Base-by-base conservation (phyloP, 2,329 filamentous ascomycete genomes). In the Cladophialophora bantiana region DNA sequence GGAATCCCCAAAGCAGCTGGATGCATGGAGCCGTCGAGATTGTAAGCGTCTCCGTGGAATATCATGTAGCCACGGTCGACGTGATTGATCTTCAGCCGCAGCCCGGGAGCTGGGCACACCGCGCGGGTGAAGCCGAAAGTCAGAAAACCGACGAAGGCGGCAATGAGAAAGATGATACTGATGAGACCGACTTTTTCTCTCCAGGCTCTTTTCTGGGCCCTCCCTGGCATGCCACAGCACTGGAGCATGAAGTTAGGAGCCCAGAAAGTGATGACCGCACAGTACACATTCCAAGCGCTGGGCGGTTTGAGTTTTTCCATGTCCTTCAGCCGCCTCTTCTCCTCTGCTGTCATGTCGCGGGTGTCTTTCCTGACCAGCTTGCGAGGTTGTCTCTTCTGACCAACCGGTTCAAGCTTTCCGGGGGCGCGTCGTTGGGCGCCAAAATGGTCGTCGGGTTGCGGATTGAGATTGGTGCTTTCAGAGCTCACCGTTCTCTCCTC, bases 171-270 rank as follows among this genome's bases (percentile, higher is more conserved):
- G 76, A 99, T 99, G 76, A 99, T 89, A 80, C 94, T 97, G 81
- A 97, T 92, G 66, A 99, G 82, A 2, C 95, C 95, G 84, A 99
- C 96, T 85, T 99, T 99, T 78, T 99, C 95, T 72, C 95, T 88
- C 95, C 95, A 99, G 2, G 95, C 95, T 74, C 93, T 87, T 76
- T 93, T 90, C 78, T 98, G 93, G 15, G 90, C 93, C 78, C 91
- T 95, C 54, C 91, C 86, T 7, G 89, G 88, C 84, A 91, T 96
- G 45, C 94, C 93, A 75, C 93, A 95, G 79, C 92, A 96, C 71
- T 86, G 87, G 62, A 99, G 83, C 34, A 97, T 80, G 68, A 94
- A 91, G 76, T 93, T 90, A 0, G 95, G 95, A 65, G 88, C 91
- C 94, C 95, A 98, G 75, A 98, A 97, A 0, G 95, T 99, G 71